Conservation (phyloP, 1,284 basidiomycete species). For the Boletellus deceptivus region DNA sequence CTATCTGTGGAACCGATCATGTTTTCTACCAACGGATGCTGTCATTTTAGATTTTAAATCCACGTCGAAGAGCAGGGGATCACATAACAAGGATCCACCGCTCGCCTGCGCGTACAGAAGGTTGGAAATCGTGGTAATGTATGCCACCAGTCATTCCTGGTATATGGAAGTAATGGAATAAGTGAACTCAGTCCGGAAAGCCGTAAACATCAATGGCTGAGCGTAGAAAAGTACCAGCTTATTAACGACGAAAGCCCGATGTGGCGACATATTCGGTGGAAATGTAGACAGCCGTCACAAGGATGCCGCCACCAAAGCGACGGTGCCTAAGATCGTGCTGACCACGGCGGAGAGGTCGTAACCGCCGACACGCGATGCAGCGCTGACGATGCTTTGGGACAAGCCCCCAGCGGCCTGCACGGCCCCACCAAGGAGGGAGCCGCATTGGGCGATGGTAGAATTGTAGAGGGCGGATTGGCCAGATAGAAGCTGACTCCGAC, state of each 20-base stretch:
- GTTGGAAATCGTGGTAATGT: constrained; percentile 8
- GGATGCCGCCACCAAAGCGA: constrained; percentile 22
- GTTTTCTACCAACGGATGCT: no score
- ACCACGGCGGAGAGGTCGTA: constrained; percentile 27
- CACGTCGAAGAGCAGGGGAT: no score
- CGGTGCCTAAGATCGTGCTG: constrained; percentile 26
- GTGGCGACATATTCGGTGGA: constrained; percentile 18
- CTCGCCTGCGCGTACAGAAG: background rate
- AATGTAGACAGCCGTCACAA: constrained; percentile 11
- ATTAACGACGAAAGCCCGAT: constrained; percentile 18
- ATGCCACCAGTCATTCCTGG: constrained; percentile 9
- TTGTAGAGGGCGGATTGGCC: constrained; percentile 67
- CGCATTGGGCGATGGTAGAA: constrained; percentile 57
- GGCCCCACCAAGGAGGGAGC: constrained; percentile 61
- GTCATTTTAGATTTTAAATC: no score
- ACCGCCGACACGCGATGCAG: constrained; percentile 23
- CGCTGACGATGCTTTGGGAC: constrained; percentile 35
- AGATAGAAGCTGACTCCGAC: constrained; percentile 60
- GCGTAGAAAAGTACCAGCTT: constrained; percentile 23
- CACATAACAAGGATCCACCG: background rate
- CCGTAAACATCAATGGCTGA: constrained; percentile 10
- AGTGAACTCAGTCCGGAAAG: constrained; percentile 10
- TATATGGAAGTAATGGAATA: constrained; percentile 23
- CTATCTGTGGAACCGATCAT: background rate
- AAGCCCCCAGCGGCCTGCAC: constrained; percentile 69